phyloP scores from a whole-genome alignment of 169 alveolate species.

The Theileria luwenshuni region DNA sequence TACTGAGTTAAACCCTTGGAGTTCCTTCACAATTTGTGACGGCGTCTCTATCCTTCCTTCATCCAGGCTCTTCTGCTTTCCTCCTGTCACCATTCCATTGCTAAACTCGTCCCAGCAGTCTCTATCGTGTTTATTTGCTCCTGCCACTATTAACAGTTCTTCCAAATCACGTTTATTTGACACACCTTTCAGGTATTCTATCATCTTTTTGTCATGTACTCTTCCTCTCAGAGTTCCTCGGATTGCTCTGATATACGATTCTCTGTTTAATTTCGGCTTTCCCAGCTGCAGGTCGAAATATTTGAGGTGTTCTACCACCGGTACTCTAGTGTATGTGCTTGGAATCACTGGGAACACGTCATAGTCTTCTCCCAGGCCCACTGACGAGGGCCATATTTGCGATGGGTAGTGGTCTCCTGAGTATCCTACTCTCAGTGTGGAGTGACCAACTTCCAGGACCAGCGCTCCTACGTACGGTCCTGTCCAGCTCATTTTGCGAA shows the following conservation, averaged over 20 bases:
- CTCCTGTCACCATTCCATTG: constrained; percentile 22
- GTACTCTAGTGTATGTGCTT: neutral
- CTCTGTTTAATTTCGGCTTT: neutral
- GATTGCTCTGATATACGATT: constrained; percentile 27
- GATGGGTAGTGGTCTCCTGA: constrained; percentile 36
- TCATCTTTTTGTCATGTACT: constrained; percentile 18
- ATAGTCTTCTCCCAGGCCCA: constrained; percentile 29
- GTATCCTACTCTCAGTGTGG: constrained; percentile 29
- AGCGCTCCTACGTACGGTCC: constrained; percentile 48
- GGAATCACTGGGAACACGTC: constrained; percentile 54
- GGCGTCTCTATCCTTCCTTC: neutral
- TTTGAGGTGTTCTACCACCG: constrained; percentile 20
- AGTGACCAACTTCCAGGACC: constrained; percentile 46
- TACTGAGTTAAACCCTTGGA: constrained; percentile 19
- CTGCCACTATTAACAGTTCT: neutral
- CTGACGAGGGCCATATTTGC: constrained; percentile 38
- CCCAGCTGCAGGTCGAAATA: neutral
- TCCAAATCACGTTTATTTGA: neutral
- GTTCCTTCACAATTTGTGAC: neutral
- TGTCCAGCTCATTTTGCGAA: constrained; percentile 30
- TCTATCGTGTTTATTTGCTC: neutral
- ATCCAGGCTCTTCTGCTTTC: constrained; percentile 1
- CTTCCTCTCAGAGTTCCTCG: constrained; percentile 39
- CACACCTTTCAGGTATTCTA: neutral
- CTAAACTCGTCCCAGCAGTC: constrained; percentile 63